phyloP scores from a whole-genome alignment of 352 stramenopile genomes.

The Phytophthora agathidicida region DNA sequence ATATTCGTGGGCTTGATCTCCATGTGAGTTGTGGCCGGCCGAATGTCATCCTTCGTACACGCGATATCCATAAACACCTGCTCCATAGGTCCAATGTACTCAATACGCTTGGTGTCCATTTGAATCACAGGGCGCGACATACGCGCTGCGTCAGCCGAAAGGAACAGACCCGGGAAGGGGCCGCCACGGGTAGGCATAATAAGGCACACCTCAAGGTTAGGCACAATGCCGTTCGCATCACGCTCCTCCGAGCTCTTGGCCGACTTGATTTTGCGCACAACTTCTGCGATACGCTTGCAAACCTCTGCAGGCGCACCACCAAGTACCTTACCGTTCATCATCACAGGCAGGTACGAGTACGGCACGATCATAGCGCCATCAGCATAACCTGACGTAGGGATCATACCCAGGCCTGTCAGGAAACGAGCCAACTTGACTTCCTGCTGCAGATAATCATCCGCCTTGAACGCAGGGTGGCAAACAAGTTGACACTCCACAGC shows the following conservation, averaged over 20 bases:
- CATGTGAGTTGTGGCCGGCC: constrained; percentile 97
- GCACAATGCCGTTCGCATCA: constrained; percentile 67
- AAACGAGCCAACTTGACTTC: constrained; percentile 83
- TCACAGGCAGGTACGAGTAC: constrained; percentile 94
- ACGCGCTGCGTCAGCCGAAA: constrained; percentile 96
- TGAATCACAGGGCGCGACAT: constrained; percentile 95
- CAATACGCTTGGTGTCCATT: constrained; percentile 90
- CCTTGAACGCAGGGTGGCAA: constrained; percentile 73
- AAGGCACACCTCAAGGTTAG: constrained; percentile 84
- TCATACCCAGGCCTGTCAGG: constrained; percentile 82
- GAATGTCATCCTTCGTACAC: constrained; percentile 95
- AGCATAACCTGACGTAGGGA: constrained; percentile 76
- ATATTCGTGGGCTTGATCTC: constrained; percentile 99
- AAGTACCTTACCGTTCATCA: constrained; percentile 97
- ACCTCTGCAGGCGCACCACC: constrained; percentile 87
- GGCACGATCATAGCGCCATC: constrained; percentile 87
- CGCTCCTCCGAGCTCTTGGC: constrained; percentile 56
- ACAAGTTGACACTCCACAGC: constrained; percentile 93
- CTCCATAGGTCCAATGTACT: constrained; percentile 99
- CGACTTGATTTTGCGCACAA: constrained; percentile 79
- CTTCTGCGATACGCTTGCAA: constrained; percentile 85
- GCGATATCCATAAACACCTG: constrained; percentile 98
- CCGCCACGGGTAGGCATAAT: constrained; percentile 86
- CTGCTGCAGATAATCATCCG: constrained; percentile 73
- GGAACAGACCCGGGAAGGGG: constrained; percentile 97